Base-by-base conservation (phyloP, 768 basidiomycete genomes). In the Thelephora ganbajun region DNA sequence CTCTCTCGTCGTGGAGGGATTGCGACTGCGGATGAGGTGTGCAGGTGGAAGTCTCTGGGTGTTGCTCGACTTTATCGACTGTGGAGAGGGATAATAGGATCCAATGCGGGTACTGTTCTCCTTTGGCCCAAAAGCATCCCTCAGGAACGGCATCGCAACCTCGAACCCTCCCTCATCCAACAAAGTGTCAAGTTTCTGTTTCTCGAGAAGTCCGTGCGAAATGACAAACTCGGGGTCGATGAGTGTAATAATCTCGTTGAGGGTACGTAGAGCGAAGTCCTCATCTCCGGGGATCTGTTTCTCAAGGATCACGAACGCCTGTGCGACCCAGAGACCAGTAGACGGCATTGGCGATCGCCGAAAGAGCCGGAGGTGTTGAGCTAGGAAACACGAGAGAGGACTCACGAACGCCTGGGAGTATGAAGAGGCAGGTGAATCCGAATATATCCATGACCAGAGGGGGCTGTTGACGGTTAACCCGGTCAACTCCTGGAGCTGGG, bases 201-300 rank as follows among this genome's bases (percentile, higher is more conserved):
- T 64, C 7, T 41, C 16, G 9, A 41, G 11, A 22, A 41, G 18
- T 11, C 62, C 64, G 2, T 59, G 60, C n/a, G 60, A 50, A 18
- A 53, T 46, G 50, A 71, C 56, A 68, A 72, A 76, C n/a, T 65
- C 62, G 5, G 59, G 53, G 3, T 63, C 70, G 41, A 78, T 45
- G 0, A 67, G 47, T 23, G 52, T 54, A 11, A 63, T 41, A 11
- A 76, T 46, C n/a, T 69, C 65, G 16, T 64, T 60, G 19, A 78
- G 50, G 47, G 76, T 63, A 19, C 58, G 59, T 19, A 66, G 53
- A 0, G 74, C 80, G 33, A 64, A 57, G 1, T 73, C 73, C 58
- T 93, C 91, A 52, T 93, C 84, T 11, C 90, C 89, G 0, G 83
- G 84, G 11, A 79, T 65, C 19, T 82, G 65, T 33, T 71, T 64